Evolutionary conservation across 352 stramenopile genomes (phyloP), one percentile per base, ranked within the genome.

Genomic region (Phytophthora cryptogea): DNA sequence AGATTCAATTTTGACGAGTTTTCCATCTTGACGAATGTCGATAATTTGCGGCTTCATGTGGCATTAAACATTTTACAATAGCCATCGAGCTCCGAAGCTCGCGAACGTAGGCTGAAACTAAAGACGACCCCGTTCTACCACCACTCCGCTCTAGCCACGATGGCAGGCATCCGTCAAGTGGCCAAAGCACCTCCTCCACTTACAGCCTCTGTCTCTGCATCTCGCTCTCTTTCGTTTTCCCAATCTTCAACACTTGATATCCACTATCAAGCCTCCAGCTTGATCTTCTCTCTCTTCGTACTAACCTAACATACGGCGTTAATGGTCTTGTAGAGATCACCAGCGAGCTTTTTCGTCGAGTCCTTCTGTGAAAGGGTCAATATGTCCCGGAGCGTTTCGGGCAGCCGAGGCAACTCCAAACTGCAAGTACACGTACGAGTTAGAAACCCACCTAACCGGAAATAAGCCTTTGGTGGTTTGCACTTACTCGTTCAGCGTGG

Each of bases 281-380:
- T 35, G 20, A 31, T 31, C 48, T 20, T 55, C 44, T 31, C 44
- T 31, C 49, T 36, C 54, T 30, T 27, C 30, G 6, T 47, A 51
- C 59, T 61, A 69, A 67, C 50, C 70, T 83, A 83, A 64, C 68
- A 74, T 45, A 80, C 65, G 57, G 70, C 56, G 49, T 72, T 75
- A 59, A 90, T 82, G 52, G 79, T 75, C 33, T 76, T 76, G 66
- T 86, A 83, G 28, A 90, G 70, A 56, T 88, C 77, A 39, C 68
- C 70, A 33, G 77, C 81, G n/a, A 90, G 68, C 58, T 88, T 87
- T 66, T 83, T 85, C 17, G 81, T 90, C 11, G 81, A 90, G 42
- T 68, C 57, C 71, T 89, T 90, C 56, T 79, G 75, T 43, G 80
- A 85, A 27, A 74, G 71, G 36, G 59, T 74, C 54, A 76, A 69